Evolutionary conservation across 108 stramenopile species (phyloP), one percentile per base, ranked within the genome.

Genomic region (Nitzschia sp.): DNA sequence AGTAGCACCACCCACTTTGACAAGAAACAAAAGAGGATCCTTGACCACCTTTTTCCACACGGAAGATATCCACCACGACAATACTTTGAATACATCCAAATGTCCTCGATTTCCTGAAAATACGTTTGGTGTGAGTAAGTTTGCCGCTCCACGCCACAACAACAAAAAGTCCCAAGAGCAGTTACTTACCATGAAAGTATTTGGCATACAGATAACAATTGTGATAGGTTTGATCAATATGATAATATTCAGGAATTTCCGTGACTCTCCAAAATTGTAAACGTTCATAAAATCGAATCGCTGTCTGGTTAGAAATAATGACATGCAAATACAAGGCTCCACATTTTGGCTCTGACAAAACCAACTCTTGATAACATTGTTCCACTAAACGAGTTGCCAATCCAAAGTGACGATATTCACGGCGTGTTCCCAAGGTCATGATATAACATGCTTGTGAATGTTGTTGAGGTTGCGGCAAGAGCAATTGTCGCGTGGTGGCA

Each of bases 301-400:
- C 93, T 6, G 85, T 82, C 17, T 46, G 18, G 62, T 94, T 94
- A 64, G 79, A 81, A 24, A 69, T 78, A 35, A 91, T 90, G 30
- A 94, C 93, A 72, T 94, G 93, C 61, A 94, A 62, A 68, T 91
- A 94, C 29, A 89, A 42, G 1, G 82, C 83, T 0, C 92, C 92
- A 29, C 87, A 88, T 3, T 57, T 56, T 15, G 75, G 78, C 68
- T 77, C 75, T 26, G 33, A 26, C 35, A 76, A 31, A 21, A 86
- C 81, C 19, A 72, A 9, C 58, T 85, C 66, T 45, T 82, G 73
- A 5, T 83, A 73, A 25, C 78, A 82, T 38, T 84, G 66, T 46
- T 84, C 60, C 17, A 94, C 71, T 47, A 94, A 59, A 15, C 64
- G 66, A 25, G 90, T 85, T 13, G 83, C 93, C 73, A 91, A 77